These are phyloP conservation scores for Fusarium pininemorale DNA, from an alignment of 2,329 filamentous ascomycete genomes.

Conservation along the genomic window DNA sequence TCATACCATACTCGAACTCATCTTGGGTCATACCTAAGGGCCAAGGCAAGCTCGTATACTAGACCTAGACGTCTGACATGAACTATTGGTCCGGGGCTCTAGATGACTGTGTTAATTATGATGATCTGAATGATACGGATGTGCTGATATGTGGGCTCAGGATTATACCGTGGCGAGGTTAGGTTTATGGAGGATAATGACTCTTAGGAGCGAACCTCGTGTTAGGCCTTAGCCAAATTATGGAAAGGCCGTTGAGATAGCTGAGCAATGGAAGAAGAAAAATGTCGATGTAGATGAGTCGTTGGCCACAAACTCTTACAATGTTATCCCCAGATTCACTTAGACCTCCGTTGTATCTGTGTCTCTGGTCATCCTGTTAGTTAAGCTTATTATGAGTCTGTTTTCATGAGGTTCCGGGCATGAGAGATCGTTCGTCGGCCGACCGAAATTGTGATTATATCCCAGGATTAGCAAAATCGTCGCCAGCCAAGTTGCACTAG, in stretches of 20 bases:
- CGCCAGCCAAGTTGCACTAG: no score
- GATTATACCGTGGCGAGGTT: background rate
- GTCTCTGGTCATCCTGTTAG: no score
- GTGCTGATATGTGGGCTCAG: background rate
- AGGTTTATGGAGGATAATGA: background rate
- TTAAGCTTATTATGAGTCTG: rapidly evolving
- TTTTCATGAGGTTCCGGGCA: no score
- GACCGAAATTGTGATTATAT: no score
- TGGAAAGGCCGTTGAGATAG: background rate
- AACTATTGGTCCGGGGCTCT: background rate
- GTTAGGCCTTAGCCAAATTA: background rate
- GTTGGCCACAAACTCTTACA: rapidly evolving
- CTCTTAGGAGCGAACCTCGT: no score
- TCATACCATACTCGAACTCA: background rate
- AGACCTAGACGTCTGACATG: background rate
- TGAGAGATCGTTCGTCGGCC: no score
- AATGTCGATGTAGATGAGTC: background rate
- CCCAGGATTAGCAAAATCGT: no score
- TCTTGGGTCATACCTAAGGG: background rate
- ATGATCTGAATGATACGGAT: background rate
- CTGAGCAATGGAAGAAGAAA: background rate
- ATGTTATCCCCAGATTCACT: rapidly evolving
- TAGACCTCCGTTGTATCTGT: no score
- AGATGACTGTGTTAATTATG: no score
- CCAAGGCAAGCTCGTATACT: background rate